Evolutionary conservation across 768 basidiomycete genomes (phyloP).

Genomic region (Boletus reticuloceps): DNA sequence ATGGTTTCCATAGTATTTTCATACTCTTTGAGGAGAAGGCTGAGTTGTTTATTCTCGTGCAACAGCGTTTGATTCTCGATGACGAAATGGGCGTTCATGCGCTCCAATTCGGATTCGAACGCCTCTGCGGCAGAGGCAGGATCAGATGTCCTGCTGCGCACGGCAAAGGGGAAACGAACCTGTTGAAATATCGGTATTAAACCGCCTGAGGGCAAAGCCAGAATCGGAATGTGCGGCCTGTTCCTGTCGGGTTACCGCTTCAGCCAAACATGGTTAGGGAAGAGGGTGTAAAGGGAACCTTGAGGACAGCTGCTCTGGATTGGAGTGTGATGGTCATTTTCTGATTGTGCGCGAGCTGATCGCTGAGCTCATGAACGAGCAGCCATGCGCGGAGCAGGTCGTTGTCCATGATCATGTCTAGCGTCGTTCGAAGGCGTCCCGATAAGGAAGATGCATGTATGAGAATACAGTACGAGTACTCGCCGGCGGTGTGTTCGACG

Average conservation of each 20-base stretch:
- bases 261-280: conserved; percentile 7
- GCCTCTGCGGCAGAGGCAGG: conserved; percentile 52
- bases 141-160: conserved; percentile 12
- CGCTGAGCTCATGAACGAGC: conserved; percentile 76
- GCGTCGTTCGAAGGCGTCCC: background rate
- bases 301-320: conserved; percentile 65
- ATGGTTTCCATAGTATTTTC: conserved; percentile 93
- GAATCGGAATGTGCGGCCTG: conserved; percentile 70
- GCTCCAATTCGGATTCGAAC: conserved; percentile 91
- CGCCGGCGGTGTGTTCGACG: background rate
- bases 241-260: conserved; percentile 41
- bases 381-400: conserved; percentile 78
- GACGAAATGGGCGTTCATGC: conserved; percentile 82
- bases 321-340: conserved; percentile 69
- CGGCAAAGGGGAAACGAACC: conserved; percentile 40
- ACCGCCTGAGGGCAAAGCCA: conserved; percentile 77
- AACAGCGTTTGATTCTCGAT: conserved; percentile 91
- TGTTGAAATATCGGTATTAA: conserved; percentile 85
- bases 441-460: conserved; percentile 2
- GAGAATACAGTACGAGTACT: conserved; percentile 4
- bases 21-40: conserved; percentile 87
- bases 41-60: conserved; percentile 95
- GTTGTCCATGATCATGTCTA: conserved; percentile 51
- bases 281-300: conserved; percentile 50
- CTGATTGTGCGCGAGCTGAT: conserved; percentile 80